A percentile compares a stretch with the other conserved stretches of the same genome.
phyloP scores from a whole-genome alignment of 2,329 filamentous ascomycete species.

The Zymoseptoria brevis region DNA sequence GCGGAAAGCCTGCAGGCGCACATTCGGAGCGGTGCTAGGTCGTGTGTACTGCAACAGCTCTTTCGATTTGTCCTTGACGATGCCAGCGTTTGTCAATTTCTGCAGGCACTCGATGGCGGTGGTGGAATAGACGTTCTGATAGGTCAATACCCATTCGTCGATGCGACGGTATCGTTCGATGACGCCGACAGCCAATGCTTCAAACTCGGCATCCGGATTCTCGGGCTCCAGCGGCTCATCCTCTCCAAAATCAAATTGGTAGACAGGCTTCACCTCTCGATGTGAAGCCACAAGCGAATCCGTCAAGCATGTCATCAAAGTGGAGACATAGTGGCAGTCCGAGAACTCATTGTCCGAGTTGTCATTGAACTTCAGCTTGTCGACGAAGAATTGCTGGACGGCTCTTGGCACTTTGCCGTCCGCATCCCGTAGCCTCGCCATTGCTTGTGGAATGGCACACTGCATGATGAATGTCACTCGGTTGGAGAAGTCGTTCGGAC shows the following conservation, averaged over 20 bases:
- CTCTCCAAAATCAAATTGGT: slow-evolving; percentile 34
- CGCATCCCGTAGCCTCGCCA: slow-evolving; percentile 67
- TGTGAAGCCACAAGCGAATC: slow-evolving; percentile 43
- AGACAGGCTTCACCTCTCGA: slow-evolving; percentile 20
- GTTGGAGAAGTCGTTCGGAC: slow-evolving; percentile 85
- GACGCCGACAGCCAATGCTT: slow-evolving; percentile 50
- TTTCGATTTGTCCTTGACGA: slow-evolving; percentile 45
- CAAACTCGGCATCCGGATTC: slow-evolving; percentile 45
- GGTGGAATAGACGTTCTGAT: slow-evolving; percentile 55
- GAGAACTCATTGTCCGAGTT: slow-evolving; percentile 83
- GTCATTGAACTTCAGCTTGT: slow-evolving; percentile 88
- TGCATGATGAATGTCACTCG: slow-evolving; percentile 79
- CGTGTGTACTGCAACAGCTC: slow-evolving; percentile 56
- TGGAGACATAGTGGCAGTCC: slow-evolving; percentile 81
- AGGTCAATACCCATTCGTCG: slow-evolving; percentile 60
- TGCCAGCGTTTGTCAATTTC: slow-evolving; percentile 46
- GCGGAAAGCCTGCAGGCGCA: slow-evolving; percentile 52
- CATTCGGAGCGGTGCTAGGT: slow-evolving; percentile 51
- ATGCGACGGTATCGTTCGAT: slow-evolving; percentile 56
- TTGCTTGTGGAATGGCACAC: slow-evolving; percentile 70
- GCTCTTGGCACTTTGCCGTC: slow-evolving; percentile 69
- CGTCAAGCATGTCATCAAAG: slow-evolving; percentile 59
- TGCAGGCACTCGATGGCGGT: slow-evolving; percentile 54
- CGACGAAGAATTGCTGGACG: slow-evolving; percentile 76
- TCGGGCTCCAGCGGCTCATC: slow-evolving; percentile 35